These are phyloP conservation scores for Septoria petroselini DNA, from an alignment of 2,329 filamentous ascomycete genomes.

Conservation along the genomic window DNA sequence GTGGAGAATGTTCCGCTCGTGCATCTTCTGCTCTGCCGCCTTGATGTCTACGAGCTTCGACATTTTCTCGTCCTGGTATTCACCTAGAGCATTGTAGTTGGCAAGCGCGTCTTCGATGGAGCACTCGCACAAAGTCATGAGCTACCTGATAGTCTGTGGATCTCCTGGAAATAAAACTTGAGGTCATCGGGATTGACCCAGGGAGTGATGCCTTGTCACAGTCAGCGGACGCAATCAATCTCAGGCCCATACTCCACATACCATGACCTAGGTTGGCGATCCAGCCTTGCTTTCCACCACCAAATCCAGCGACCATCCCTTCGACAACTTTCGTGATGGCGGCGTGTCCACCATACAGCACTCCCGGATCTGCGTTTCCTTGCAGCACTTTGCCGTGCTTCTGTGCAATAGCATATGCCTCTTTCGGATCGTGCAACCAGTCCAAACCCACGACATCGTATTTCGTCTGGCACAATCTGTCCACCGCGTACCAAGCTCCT, in stretches of 20 bases:
- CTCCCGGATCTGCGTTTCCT: slow-evolving; percentile 92
- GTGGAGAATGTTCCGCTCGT: slow-evolving; percentile 37
- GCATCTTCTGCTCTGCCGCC: slow-evolving; percentile 37
- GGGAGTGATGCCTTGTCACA: slow-evolving; percentile 90
- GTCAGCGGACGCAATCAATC: slow-evolving; percentile 27
- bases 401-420: slow-evolving; percentile 72
- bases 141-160: slow-evolving; percentile 57
- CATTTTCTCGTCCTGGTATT: slow-evolving; percentile 27
- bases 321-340: slow-evolving; percentile 80
- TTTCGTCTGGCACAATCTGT: slow-evolving; percentile 79
- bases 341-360: slow-evolving; percentile 79
- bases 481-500: slow-evolving; percentile 91
- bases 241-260: slow-evolving; percentile 45
- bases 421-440: slow-evolving; percentile 86
- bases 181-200: slow-evolving; percentile 91
- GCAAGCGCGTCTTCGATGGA: slow-evolving; percentile 10
- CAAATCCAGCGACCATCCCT: slow-evolving; percentile 83
- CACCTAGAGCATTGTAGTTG: slow-evolving; percentile 36
- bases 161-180: slow-evolving; percentile 89
- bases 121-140: slow-evolving; percentile 31
- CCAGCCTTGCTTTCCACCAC: slow-evolving; percentile 82
- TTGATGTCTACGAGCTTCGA: slow-evolving; percentile 25
- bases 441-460: slow-evolving; percentile 94
- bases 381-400: slow-evolving; percentile 75
- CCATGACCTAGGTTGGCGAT: slow-evolving; percentile 96